Conservation (phyloP, 2,329 filamentous ascomycete species). For the Penicillium sp. region DNA sequence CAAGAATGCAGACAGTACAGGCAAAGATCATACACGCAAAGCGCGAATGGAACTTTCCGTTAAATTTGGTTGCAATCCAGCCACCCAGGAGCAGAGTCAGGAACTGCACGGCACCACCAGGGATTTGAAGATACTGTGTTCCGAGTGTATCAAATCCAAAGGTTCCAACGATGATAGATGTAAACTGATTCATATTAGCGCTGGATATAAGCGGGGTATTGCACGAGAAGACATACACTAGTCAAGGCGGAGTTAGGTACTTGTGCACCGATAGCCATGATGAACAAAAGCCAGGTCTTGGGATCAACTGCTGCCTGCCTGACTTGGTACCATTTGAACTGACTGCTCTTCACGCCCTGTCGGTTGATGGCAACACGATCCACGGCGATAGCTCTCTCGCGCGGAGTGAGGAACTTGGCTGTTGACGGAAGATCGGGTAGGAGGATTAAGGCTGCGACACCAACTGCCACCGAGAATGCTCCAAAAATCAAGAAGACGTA, state of each 20-base stretch:
- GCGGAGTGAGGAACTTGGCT: slow-evolving; percentile 48
- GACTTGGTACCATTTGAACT: slow-evolving; percentile 51
- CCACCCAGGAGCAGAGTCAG: slow-evolving; percentile 55
- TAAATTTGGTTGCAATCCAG: slow-evolving; percentile 52
- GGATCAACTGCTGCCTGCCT: slow-evolving; percentile 53
- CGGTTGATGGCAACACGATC: slow-evolving; percentile 55
- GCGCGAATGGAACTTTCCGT: slow-evolving; percentile 49
- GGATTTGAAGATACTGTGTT: slow-evolving; percentile 62
- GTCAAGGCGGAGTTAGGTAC: slow-evolving; percentile 60
- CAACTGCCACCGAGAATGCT: slow-evolving; percentile 38
- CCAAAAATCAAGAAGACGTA: slow-evolving; percentile 61
- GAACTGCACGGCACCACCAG: slow-evolving; percentile 60
- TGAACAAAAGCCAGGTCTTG: slow-evolving; percentile 62
- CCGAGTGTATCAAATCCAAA: slow-evolving; percentile 52
- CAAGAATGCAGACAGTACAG: slow-evolving; percentile 58
- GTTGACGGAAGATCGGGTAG: slow-evolving; percentile 49
- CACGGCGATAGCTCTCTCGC: slow-evolving; percentile 56
- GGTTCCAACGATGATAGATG: slow-evolving; percentile 51
- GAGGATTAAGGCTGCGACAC: slow-evolving; percentile 38
- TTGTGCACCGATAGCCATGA: slow-evolving; percentile 56
- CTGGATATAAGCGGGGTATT: background rate
- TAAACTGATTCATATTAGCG: slow-evolving; percentile 36
- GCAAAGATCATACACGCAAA: slow-evolving; percentile 59
- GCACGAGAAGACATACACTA: slow-evolving; percentile 30
- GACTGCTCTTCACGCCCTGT: slow-evolving; percentile 56